Conservation (phyloP, 495 filamentous ascomycete species). For the Trichocladium antarcticum region DNA sequence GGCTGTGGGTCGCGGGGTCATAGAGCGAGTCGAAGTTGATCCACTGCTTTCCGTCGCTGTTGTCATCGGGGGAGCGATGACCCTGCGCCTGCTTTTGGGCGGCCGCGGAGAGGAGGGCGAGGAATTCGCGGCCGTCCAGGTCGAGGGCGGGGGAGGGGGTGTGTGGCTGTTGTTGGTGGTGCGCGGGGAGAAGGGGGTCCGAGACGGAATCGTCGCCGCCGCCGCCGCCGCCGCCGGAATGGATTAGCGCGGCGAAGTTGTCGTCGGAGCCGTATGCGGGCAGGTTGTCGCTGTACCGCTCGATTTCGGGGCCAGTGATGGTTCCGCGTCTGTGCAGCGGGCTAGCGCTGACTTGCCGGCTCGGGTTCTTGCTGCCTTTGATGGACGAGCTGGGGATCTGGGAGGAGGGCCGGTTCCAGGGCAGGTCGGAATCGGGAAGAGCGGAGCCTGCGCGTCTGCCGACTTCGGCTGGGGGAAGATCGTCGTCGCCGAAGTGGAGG, state of each 20-base stretch:
- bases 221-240: conserved; percentile 5
- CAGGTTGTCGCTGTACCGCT: conserved; percentile 36
- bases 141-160: conserved; percentile 24
- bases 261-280: conserved; percentile 22
- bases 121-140: conserved; percentile 32
- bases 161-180: neutral
- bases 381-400: conserved; percentile 31
- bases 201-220: conserved; percentile 3
- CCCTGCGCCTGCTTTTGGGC: conserved; percentile 23
- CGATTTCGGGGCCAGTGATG: conserved; percentile 20
- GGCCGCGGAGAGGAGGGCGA: conserved; percentile 45
- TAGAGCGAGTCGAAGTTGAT: conserved; percentile 49
- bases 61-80: conserved; percentile 22
- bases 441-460: conserved; percentile 28
- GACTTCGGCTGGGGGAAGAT: conserved; percentile 22
- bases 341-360: conserved; percentile 28
- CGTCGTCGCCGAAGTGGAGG: conserved; percentile 7
- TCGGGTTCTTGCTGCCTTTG: conserved; percentile 26
- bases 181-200: neutral
- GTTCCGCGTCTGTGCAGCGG: conserved; percentile 29
- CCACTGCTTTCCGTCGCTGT: conserved; percentile 25
- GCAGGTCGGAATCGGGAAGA: conserved; percentile 33
- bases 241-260: conserved; percentile 3
- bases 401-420: conserved; percentile 38
- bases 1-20: conserved; percentile 41